Base-by-base conservation (phyloP, 441 rosid genomes). In the Biscutella laevigata region DNA sequence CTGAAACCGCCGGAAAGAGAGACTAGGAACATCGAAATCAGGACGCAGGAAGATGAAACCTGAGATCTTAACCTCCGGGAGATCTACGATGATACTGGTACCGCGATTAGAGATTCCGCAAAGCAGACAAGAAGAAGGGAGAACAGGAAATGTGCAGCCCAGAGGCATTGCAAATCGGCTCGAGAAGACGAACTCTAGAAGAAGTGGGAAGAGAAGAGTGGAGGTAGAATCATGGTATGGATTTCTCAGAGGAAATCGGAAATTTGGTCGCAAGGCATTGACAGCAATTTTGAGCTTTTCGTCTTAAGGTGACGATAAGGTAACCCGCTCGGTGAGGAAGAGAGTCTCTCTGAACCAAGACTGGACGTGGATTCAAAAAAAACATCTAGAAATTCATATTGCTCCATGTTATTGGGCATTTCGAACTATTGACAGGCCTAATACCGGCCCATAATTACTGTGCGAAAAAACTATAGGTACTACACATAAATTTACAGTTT, bases 91-190 rank as follows among this genome's bases (percentile, higher is more conserved):
- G 47, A 37, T 37, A 37, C 22, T 33, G 43, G 55, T 8, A 25
- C 52, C 47, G 51, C 38, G 57, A 61, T 43, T 48, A 34, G 45
- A 34, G 50, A 42, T 55, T 16, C 41, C 51, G 38, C 49, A 39
- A 22, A 45, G 63, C 61, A 61, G 42, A 36, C 45, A 49, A 43
- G 62, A 52, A 50, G 79, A 41, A 48, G 72, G 67, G 21, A 53
- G 46, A 45, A 51, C 11, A 0, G 67, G 62, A 9, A 50, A 59
- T 39, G 67, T 62, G 62, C 57, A 71, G 29, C 54, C 9, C 52
- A 66, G 34, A 40, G 77, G 66, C 81, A 82, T 81, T 33, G 59
- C 44, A 32, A 15, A n/a, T 6, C 4, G 19, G 54, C 42, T 38
- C 1, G 29, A 28, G 65, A 61, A 35, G 47, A 57, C 4, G 59